Conservation (phyloP, 2,329 filamentous ascomycete species). For the Lachnellula willkommii region DNA sequence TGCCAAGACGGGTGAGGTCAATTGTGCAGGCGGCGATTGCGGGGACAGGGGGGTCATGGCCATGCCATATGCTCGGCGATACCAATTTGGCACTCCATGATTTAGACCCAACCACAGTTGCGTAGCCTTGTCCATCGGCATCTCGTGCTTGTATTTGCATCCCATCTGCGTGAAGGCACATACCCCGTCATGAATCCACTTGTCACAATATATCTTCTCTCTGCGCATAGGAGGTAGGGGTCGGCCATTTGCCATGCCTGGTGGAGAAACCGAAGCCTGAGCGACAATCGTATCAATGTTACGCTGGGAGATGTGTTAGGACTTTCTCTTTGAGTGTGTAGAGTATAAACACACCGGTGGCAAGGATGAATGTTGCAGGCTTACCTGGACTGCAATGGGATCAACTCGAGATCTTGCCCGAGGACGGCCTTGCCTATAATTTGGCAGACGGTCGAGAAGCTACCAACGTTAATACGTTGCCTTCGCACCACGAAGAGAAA, state of each 20-base stretch:
- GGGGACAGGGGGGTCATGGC: not conserved
- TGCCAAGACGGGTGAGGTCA: not conserved
- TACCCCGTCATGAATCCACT: conserved; percentile 81
- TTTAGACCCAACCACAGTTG: conserved; percentile 67
- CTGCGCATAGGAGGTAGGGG: conserved; percentile 12
- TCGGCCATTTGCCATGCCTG: not conserved
- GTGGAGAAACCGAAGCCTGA: not conserved
- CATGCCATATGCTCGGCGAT: conserved; percentile 16
- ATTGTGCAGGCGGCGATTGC: not conserved
- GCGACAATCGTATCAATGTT: conserved; percentile 22
- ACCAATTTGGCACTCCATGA: conserved; percentile 57
- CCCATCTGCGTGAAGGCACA: conserved; percentile 84
- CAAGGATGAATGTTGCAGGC: not conserved
- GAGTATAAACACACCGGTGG: not conserved
- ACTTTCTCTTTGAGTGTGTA: not conserved
- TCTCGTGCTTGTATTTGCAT: conserved; percentile 86
- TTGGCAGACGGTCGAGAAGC: conserved; percentile 10
- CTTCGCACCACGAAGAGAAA: not conserved
- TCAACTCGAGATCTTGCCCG: not conserved
- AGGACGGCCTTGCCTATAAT: not conserved
- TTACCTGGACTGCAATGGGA: not conserved
- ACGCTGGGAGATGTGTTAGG: not conserved
- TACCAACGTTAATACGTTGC: conserved; percentile 5
- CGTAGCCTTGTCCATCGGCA: conserved; percentile 64
- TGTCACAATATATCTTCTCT: conserved; percentile 74